Evolutionary conservation across 75 land plant genomes (phyloP), one percentile per base, ranked within the genome.

Genomic region (Sequoia sempervirens): DNA sequence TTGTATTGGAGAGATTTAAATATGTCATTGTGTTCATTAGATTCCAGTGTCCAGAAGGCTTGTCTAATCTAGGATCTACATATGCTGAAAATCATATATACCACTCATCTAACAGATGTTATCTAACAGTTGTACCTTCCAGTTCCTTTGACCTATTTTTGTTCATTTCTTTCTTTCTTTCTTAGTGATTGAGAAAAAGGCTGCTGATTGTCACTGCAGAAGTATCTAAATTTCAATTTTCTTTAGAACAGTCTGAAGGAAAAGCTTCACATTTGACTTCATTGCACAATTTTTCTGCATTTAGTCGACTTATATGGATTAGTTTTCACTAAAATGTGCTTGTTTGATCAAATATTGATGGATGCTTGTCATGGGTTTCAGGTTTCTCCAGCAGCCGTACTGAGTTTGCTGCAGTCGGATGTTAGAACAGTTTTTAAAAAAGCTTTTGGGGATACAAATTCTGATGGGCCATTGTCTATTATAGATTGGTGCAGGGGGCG

Each of bases 401-500:
- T 94, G 53, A 93, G 89, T 80, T 86, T 96, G 84, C 84, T 98
- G 43, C 96, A 96, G 87, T 92, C 98, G 70, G 99, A 98, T 46
- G 85, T 98, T 74, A 92, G 93, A 84, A 40, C 87, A 28, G 96
- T 94, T 18, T 82, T 98, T 43, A 93, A 92, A 46, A 88, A 91
- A 87, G 99, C 99, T 45, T 98, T 98, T 89, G 90, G 88, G 46
- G 91, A 90, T 36, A 26, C 85, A 70, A 85, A 58, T 87, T 79
- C 88, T 79, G 96, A 94, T 86, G 99, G 99, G 26, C 99, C 99
- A 18, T 85, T 98, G 79, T 89, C 89, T 45, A 84, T 92, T 38
- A 86, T 84, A 82, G 99, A 98, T 81, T 98, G 99, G 99, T 96
- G 94, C 84, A 93, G 86, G 84, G 98, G 98, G 34, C 86, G 90